Evolutionary conservation across 257 asterid genomes (phyloP).

Genomic region (Plantago ovata): DNA sequence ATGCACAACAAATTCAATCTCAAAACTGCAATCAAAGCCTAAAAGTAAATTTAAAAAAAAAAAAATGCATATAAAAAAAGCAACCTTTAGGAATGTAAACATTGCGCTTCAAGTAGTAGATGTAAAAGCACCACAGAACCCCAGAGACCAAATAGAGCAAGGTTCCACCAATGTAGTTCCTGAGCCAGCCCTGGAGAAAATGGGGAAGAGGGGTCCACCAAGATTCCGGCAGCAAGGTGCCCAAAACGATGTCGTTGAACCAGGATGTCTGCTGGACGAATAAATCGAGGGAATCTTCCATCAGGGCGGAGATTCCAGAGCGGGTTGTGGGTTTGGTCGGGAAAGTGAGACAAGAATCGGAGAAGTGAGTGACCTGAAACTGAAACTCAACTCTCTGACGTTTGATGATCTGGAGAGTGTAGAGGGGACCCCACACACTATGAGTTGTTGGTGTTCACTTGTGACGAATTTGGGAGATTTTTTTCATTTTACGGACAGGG

Average conservation of each 20-base stretch:
- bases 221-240: slow-evolving; percentile 51
- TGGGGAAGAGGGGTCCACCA: slow-evolving; percentile 66
- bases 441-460: too few relatives aligned
- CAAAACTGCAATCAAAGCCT: too few relatives aligned
- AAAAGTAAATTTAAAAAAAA: neutral
- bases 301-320: neutral
- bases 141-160: slow-evolving; percentile 65
- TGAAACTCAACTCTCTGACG: too few relatives aligned
- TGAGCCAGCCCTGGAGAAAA: slow-evolving; percentile 72
- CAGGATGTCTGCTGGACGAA: slow-evolving; percentile 77
- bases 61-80: neutral
- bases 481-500: too few relatives aligned
- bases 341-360: too few relatives aligned
- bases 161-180: slow-evolving; percentile 78
- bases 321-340: too few relatives aligned
- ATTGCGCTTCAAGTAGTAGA: slow-evolving; percentile 71
- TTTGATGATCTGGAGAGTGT: too few relatives aligned
- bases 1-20: too few relatives aligned
- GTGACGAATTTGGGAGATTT: too few relatives aligned
- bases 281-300: slow-evolving; percentile 49
- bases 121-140: slow-evolving; percentile 70
- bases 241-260: slow-evolving; percentile 71
- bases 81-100: slow-evolving; percentile 75
- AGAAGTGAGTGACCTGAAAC: too few relatives aligned
- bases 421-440: too few relatives aligned